Evolutionary conservation across 352 stramenopile genomes (phyloP).

Genomic region (Phytophthora ramorum): DNA sequence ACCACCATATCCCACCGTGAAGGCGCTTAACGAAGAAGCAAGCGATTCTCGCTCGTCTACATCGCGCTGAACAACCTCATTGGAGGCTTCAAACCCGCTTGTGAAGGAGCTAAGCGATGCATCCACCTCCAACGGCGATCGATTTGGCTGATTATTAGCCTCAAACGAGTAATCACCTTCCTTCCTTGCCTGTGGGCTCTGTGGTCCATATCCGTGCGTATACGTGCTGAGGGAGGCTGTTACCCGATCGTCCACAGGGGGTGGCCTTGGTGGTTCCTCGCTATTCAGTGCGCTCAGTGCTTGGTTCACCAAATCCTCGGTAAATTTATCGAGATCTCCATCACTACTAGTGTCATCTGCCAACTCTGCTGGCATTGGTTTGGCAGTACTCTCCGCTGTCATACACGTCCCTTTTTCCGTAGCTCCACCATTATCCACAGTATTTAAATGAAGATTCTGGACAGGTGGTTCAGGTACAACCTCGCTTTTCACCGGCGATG

Average conservation of each 20-base stretch:
- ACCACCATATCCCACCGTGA: slow-evolving; percentile 37
- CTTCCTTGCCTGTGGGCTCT: neutral
- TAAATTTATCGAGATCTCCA: slow-evolving; percentile 9
- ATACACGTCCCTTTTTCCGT: neutral
- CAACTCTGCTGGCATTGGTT: neutral
- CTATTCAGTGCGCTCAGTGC: slow-evolving; percentile 41
- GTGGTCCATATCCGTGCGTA: slow-evolving; percentile 6
- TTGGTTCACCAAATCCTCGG: slow-evolving; percentile 28
- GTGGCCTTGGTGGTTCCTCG: slow-evolving; percentile 24
- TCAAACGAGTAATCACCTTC: neutral
- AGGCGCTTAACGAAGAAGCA: slow-evolving; percentile 47
- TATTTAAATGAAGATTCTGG: neutral
- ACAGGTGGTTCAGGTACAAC: neutral
- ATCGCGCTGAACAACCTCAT: neutral
- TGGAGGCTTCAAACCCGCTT: slow-evolving; percentile 32
- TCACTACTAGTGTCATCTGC: slow-evolving; percentile 3
- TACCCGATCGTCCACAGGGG: slow-evolving; percentile 13
- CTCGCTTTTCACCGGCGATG: neutral
- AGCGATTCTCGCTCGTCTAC: slow-evolving; percentile 13
- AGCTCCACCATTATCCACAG: neutral
- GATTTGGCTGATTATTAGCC: neutral
- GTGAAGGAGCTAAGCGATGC: slow-evolving; percentile 58
- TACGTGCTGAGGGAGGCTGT: slow-evolving; percentile 22
- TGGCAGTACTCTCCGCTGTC: neutral
- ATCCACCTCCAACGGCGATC: slow-evolving; percentile 15